Conservation (phyloP, 2,329 filamentous ascomycete species). For the Graphilbum sp. region DNA sequence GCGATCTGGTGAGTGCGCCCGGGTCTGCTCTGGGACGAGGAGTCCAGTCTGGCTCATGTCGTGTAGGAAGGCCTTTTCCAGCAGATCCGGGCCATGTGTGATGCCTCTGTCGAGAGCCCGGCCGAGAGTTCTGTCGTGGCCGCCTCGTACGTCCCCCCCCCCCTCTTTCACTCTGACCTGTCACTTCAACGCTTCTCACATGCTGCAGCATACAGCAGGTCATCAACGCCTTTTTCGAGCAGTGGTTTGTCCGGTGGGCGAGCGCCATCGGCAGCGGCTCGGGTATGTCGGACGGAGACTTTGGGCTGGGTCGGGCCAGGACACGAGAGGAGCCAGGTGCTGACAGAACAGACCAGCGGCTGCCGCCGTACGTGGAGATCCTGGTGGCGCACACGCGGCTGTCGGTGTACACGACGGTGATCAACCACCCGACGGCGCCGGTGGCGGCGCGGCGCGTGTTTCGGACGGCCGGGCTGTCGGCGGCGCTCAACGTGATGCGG, state of each 20-base stretch:
- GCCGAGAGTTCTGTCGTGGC: not conserved
- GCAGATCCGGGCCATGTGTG: not conserved
- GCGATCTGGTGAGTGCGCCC: not conserved
- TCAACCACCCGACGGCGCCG: not conserved
- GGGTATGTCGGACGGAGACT: too few relatives aligned
- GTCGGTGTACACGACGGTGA: not conserved
- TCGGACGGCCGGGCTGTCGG: not conserved
- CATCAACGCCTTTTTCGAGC: not conserved
- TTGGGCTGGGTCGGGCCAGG: too few relatives aligned
- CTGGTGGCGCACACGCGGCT: not conserved
- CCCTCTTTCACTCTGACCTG: not conserved
- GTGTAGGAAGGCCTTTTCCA: not conserved
- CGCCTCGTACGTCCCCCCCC: not conserved
- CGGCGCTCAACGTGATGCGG: not conserved
- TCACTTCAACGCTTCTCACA: not conserved
- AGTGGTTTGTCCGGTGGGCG: not conserved
- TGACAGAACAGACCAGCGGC: not conserved
- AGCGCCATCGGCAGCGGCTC: not conserved
- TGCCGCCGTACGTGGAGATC: not conserved
- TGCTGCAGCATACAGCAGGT: not conserved
- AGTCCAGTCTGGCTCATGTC: too few relatives aligned
- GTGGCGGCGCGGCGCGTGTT: not conserved
- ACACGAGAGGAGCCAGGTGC: not conserved
- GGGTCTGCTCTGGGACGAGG: too few relatives aligned
- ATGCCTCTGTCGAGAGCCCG: not conserved